Percentiles rank a stretch among this genome's conserved stretches.
phyloP scores from a whole-genome alignment of 495 filamentous ascomycete genomes.

The Podospora anserina region DNA sequence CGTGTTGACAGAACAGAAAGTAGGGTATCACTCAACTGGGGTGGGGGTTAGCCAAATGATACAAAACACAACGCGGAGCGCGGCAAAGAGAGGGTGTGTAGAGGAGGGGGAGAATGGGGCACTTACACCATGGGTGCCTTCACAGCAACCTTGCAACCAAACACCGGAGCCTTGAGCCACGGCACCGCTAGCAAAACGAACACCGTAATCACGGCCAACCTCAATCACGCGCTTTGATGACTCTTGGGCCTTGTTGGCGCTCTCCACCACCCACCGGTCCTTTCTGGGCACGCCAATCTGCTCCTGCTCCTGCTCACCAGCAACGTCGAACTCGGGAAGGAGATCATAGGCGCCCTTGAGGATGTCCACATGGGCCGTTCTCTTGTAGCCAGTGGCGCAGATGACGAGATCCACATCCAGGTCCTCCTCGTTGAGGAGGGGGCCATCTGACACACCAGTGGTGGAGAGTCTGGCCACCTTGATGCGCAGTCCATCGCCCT shows the following conservation, averaged over 20 bases:
- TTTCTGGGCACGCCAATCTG: slow-evolving; percentile 11
- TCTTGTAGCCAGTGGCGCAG: slow-evolving; percentile 80
- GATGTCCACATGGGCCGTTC: slow-evolving; percentile 76
- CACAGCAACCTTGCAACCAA: slow-evolving; percentile 94
- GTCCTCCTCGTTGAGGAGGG: slow-evolving; percentile 43
- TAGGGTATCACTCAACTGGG: slow-evolving; percentile 68
- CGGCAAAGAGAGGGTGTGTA: neutral
- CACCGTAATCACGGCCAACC: slow-evolving; percentile 65
- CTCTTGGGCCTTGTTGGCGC: slow-evolving; percentile 13
- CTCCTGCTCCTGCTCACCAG: neutral
- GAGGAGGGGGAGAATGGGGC: neutral
- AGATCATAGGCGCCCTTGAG: slow-evolving; percentile 61
- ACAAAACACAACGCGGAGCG: neutral
- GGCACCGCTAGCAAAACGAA: slow-evolving; percentile 61
- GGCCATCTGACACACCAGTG: slow-evolving; percentile 32
- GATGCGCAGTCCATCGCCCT: slow-evolving; percentile 37
- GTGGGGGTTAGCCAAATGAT: slow-evolving; percentile 8
- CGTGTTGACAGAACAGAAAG: slow-evolving; percentile 70
- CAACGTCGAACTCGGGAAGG: slow-evolving; percentile 46
- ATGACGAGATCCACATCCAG: slow-evolving; percentile 78
- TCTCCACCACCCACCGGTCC: slow-evolving; percentile 35
- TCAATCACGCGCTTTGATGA: slow-evolving; percentile 28
- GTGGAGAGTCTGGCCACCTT: slow-evolving; percentile 42
- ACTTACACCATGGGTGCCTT: slow-evolving; percentile 85
- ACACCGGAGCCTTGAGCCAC: slow-evolving; percentile 69